Evolutionary conservation across 2,329 filamentous ascomycete species (phyloP).

Genomic region (Xylaria sp.): DNA sequence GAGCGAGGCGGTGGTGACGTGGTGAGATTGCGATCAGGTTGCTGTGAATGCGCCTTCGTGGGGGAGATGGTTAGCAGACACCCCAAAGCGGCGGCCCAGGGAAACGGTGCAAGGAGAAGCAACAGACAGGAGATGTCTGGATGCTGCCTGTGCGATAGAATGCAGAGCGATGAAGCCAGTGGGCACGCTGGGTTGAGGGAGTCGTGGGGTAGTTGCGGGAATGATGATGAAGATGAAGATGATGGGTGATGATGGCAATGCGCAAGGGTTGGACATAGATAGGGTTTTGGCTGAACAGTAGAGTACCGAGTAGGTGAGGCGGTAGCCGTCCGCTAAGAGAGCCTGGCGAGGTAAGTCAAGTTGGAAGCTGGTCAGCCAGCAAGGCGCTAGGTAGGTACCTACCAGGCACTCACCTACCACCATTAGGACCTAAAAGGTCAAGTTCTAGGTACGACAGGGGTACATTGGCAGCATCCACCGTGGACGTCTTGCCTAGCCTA

Average conservation of each 20-base stretch:
- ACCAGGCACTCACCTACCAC: background rate
- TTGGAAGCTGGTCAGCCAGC: no score
- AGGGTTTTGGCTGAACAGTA: slow-evolving; percentile 27
- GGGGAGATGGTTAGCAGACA: slow-evolving; percentile 29
- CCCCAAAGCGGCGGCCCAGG: slow-evolving; percentile 22
- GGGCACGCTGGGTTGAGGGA: slow-evolving; percentile 17
- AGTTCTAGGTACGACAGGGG: no score
- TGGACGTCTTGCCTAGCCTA: no score
- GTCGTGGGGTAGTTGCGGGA: slow-evolving; percentile 25
- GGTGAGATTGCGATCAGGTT: slow-evolving; percentile 25
- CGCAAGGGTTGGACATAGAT: slow-evolving; percentile 31
- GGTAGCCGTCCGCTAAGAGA: slow-evolving; percentile 24
- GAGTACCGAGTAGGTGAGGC: slow-evolving; percentile 25
- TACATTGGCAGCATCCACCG: no score
- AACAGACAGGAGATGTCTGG: slow-evolving; percentile 26
- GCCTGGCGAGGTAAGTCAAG: no score
- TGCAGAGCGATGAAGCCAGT: slow-evolving; percentile 20
- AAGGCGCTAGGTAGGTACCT: background rate
- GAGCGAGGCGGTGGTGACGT: slow-evolving; percentile 11
- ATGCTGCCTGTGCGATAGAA: slow-evolving; percentile 6
- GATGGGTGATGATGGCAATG: slow-evolving; percentile 28
- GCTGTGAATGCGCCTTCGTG: slow-evolving; percentile 29
- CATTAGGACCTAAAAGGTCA: no score
- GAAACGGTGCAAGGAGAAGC: slow-evolving; percentile 13
- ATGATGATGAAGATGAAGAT: slow-evolving; percentile 27